Evolutionary conservation across 225 moss, liverwort and hornwort species (phyloP), one percentile per base, ranked within the genome.

Genomic region (Ulota crispa): DNA sequence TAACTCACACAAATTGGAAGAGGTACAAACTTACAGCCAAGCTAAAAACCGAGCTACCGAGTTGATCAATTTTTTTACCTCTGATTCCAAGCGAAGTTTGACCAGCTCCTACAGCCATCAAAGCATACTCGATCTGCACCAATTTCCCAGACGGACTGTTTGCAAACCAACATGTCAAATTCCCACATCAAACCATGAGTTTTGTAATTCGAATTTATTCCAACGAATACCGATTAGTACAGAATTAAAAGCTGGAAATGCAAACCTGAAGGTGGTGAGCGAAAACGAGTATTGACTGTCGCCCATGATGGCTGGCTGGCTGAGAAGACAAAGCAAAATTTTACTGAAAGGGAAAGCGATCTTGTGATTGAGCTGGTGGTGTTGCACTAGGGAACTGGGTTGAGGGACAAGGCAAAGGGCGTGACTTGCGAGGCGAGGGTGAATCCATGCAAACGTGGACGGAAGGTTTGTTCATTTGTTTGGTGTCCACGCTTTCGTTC

Each of bases 61-160:
- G 28, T 26, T 7, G 27, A 21, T 21, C 21, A 6, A 1, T 39
- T 23, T 39, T 23, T 10, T 66, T 68, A 96, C 95, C 95, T 94
- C 88, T 95, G 47, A 95, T 94, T 45, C 97, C 97, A 15, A 97
- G 93, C n/a, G 97, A 97, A 39, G 97, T 97, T 83, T 95, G 97
- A 37, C 97, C 97, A 26, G 95, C 95, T 83, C 95, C 97, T 41
- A 97, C 97, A 66, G 97, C 97, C 93, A 95, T 95, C 73, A 97
- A 93, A 31, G 97, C 97, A 89, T 96, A 94, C 89, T 96, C 96
- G 63, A 96, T 96, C 86, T 96, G 96, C 87, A 96, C 96, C 83
- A 96, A 88, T 87, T 96, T 96, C 70, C 96, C 94, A 23, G 94
- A 91, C 14, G 94, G 96, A 66, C 77, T 77, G 66, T 66, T 66